Base-by-base conservation (phyloP, 768 basidiomycete species). In the Tremella yokohamensis region DNA sequence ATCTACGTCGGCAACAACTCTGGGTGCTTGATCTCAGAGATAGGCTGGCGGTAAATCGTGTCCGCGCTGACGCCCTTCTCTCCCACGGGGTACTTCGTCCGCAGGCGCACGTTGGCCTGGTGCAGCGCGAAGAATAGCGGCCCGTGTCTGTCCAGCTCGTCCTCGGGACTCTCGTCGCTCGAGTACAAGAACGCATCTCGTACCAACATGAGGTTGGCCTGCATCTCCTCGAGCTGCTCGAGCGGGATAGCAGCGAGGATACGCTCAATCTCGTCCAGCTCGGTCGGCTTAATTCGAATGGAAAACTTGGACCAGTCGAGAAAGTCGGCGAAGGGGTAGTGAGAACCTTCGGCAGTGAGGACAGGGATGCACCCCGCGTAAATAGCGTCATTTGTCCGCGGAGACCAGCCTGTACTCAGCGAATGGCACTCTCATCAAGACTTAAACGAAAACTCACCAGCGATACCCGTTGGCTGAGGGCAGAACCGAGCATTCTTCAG, bases 361-460 rank as follows among this genome's bases (percentile, higher is more conserved):
- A 79, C 77, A 16, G 79, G 78, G 25, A 80, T 80, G 62, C 79
- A 80, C 39, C 79, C 79, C 19, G 78, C 76, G 60, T 74, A 79
- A 45, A 80, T 77, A 16, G 76, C 76, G 52, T 80, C 78, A 62
- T 72, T 74, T 2, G 73, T 66, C 11, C 78, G 73, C 12, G 78
- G 74, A 1, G 78, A 74, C 79, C 79, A 79, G 48, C 74, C 73
- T 75, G 40, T 2, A 8, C 15, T 8, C 15, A 29, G 25, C 16
- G 4, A 6, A 11, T 34, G 4, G 29, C 29, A 11, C 29, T 4
- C 6, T 34, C 29, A 11, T 4, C 6, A 50, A n/a, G 18, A 54
- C n/a, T 29, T 13, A 40, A 4, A 4, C 6, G 18, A 18, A 8
- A 18, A 69, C 70, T 64, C 52, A 75, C 69, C 68, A 19, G 73